Evolutionary conservation across 129 eudicot species (phyloP).

Genomic region (Chrysanthemum makinoi): DNA sequence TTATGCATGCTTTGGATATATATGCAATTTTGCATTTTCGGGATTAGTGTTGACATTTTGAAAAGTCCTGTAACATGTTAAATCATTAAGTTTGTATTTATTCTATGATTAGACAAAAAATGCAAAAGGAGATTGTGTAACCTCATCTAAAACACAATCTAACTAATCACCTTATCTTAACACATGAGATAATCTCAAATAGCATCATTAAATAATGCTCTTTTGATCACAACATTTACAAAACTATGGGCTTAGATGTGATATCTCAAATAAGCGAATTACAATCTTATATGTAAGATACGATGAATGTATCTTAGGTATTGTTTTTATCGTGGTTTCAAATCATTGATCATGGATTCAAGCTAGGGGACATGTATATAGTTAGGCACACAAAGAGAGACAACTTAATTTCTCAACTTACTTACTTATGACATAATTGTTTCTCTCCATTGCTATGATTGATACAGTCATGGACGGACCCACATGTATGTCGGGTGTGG

Average conservation of each 20-base stretch:
- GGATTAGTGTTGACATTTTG: no score
- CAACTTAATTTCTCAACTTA: no score
- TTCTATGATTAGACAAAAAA: not conserved
- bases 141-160: conserved; percentile 1
- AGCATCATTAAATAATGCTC: not conserved
- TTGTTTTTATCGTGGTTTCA: not conserved
- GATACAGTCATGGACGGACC: no score
- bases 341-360: not conserved
- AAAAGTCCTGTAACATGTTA: not conserved
- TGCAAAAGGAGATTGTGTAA: not conserved
- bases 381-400: not conserved
- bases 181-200: not conserved
- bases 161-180: not conserved
- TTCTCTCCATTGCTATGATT: no score
- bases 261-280: not conserved
- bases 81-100: not conserved
- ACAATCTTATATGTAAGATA: not conserved
- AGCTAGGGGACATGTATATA: not conserved
- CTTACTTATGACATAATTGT: no score
- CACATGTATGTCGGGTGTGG: no score
- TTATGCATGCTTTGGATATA: no score
- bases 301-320: not conserved
- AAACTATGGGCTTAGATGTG: not conserved
- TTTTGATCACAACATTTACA: not conserved
- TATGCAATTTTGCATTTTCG: no score